Evolutionary conservation across 208 protist genomes (phyloP).

Genomic region (Naegleria gruberi): DNA sequence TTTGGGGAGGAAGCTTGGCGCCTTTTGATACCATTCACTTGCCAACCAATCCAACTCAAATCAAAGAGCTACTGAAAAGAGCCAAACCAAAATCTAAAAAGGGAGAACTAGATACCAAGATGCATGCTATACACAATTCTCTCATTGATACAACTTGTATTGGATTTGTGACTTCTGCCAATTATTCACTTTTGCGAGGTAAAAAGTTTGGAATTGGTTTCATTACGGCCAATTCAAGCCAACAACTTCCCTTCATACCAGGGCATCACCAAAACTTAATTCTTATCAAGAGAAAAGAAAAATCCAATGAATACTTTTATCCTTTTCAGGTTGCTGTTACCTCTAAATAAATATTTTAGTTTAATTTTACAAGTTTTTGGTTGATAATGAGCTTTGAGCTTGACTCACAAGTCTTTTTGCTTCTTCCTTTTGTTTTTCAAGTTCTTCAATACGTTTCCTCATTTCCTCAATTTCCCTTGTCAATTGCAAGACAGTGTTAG

Average conservation of each 20-base stretch:
- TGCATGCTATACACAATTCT: not conserved
- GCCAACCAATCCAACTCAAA: not conserved
- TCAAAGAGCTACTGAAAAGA: not conserved
- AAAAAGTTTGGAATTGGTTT: not conserved
- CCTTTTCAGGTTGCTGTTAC: not conserved
- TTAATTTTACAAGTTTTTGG: not conserved
- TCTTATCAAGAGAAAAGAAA: not conserved
- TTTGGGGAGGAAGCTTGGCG: not conserved
- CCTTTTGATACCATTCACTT: not conserved
- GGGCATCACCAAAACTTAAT: not conserved
- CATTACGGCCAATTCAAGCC: not conserved
- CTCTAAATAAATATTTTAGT: not conserved
- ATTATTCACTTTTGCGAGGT: not conserved
- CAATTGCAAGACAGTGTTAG: not conserved
- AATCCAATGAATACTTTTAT: not conserved
- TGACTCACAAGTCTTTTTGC: not conserved
- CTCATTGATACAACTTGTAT: not conserved
- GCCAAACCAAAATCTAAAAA: not conserved
- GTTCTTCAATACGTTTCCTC: not conserved
- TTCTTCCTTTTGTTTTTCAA: not conserved
- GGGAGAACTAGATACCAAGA: not conserved
- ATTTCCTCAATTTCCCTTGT: not conserved
- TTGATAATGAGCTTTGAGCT: not conserved
- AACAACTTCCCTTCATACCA: not conserved
- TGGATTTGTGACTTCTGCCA: not conserved